These are phyloP conservation scores for Monosporozyma aerobia DNA, from an alignment of 805 yeast genomes.

Conservation along the genomic window DNA sequence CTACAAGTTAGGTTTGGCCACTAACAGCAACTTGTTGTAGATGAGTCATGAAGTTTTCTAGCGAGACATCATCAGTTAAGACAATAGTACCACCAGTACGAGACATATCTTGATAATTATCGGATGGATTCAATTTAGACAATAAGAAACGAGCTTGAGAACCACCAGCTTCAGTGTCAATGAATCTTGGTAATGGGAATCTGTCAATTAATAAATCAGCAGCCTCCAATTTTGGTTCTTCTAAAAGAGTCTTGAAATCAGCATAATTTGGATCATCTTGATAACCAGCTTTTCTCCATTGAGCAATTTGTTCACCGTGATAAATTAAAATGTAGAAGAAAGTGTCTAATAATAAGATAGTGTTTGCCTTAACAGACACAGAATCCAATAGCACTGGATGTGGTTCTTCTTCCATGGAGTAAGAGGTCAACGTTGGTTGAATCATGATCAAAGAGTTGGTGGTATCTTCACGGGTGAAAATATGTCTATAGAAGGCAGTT, in stretches of 20 bases:
- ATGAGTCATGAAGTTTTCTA: conserved; percentile 92
- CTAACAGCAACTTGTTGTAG: conserved; percentile 82
- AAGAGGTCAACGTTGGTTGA: conserved; percentile 90
- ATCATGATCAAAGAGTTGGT: conserved; percentile 92
- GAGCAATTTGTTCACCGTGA: conserved; percentile 91
- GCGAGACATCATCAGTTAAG: conserved; percentile 89
- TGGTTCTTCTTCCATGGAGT: conserved; percentile 76
- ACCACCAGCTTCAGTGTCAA: conserved; percentile 96
- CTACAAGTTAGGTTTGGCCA: conserved; percentile 27
- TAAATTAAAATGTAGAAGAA: conserved; percentile 93
- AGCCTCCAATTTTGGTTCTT: conserved; percentile 86
- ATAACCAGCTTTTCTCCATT: conserved; percentile 93
- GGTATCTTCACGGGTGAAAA: conserved; percentile 82
- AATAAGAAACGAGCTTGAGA: conserved; percentile 95
- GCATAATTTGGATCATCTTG: conserved; percentile 87
- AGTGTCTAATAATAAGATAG: conserved; percentile 82
- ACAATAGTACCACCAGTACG: conserved; percentile 65
- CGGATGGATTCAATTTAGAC: conserved; percentile 91
- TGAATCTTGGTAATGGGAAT: conserved; percentile 95
- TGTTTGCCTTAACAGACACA: conserved; percentile 80
- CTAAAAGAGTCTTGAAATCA: conserved; percentile 76
- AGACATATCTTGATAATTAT: conserved; percentile 52
- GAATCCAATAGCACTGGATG: conserved; percentile 89
- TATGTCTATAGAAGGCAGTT: conserved; percentile 93
- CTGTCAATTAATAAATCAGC: conserved; percentile 85